Percentiles rank a stretch among this genome's conserved stretches.
These are phyloP conservation scores for Kwoniella sp. DNA, from an alignment of 768 basidiomycete species.

Conservation along the genomic window DNA sequence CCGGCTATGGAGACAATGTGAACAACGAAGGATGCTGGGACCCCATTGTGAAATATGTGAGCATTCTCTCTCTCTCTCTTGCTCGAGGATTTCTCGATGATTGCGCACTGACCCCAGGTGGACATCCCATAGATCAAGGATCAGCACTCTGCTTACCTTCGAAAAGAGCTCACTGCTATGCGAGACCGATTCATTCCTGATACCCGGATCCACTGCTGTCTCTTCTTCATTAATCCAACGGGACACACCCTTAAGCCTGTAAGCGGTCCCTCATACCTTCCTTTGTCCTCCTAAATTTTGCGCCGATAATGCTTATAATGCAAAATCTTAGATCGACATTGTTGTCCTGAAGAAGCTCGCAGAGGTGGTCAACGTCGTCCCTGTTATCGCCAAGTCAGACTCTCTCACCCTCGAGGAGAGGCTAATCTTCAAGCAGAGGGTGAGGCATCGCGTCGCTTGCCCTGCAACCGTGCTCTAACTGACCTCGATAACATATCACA, in stretches of 20 bases:
- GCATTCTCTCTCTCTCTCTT: constrained; percentile 12
- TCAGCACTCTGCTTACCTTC: constrained; percentile 96
- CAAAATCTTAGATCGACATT: constrained; percentile 70
- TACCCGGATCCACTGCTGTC: constrained; percentile 95
- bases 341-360: constrained; percentile 99
- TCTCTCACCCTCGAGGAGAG: constrained; percentile 90
- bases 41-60: constrained; percentile 94
- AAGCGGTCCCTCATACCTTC: constrained; percentile 12
- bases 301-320: not conserved
- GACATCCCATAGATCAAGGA: constrained; percentile 62
- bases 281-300: not conserved
- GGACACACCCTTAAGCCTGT: constrained; percentile 87
- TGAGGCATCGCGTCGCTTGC: constrained; percentile 52
- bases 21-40: constrained; percentile 99
- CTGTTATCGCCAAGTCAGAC: constrained; percentile 98
- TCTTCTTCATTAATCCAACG: constrained; percentile 99
- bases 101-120: not conserved
- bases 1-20: constrained; percentile 96
- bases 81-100: not conserved
- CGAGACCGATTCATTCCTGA: constrained; percentile 98
- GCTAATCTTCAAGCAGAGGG: constrained; percentile 88
- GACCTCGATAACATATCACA: constrained; percentile 46
- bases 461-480: not conserved
- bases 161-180: constrained; percentile 98
- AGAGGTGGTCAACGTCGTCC: constrained; percentile 98